Evolutionary conservation across 225 moss, liverwort and hornwort species (phyloP), one percentile per base, ranked within the genome.

Genomic region (Antitrichia curtipendula): DNA sequence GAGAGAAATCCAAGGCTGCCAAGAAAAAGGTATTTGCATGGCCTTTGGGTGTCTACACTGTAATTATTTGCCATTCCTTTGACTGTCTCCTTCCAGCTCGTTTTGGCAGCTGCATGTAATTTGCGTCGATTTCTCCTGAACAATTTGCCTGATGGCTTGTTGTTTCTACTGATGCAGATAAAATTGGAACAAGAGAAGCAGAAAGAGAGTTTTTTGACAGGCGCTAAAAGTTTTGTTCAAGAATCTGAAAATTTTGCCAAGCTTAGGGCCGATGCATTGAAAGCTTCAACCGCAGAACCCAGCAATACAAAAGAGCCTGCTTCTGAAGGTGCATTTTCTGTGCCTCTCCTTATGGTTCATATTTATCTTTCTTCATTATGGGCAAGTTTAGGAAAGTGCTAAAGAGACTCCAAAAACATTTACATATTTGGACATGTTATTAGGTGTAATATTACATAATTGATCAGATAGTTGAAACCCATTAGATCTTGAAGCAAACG

Each of bases 21-120:
- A 94, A 87, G 86, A 95, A 96, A 88, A 91, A 92, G 96, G 96
- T 94, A 83, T 50, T 76, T 86, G n/a, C 84, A 81, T 76, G 58
- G 41, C 53, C 53, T 56, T 77, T 62, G 27, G 53, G 22, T 29
- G 56, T 83, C 8, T 34, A 24, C 21, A 75, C 66, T n/a, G 41
- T 17, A 66, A 52, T 28, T 8, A 62, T 82, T 73, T 52, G 62
- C 58, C 69, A 41, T 58, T 61, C 63, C 40, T 81, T 75, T 70
- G 41, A 65, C 49, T 57, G 69, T 49, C 45, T 56, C 38, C 43
- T 90, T 71, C 65, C 83, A 68, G 53, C 25, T 84, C 63, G 50
- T 81, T 66, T 89, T 52, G 41, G 43, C 64, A 82, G 82, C 59
- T 77, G 9, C 73, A 63, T 86, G 43, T 36, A 82, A 71, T 45